Conservation (phyloP, 2,329 filamentous ascomycete genomes). For the Sporothrix dimorphospora region DNA sequence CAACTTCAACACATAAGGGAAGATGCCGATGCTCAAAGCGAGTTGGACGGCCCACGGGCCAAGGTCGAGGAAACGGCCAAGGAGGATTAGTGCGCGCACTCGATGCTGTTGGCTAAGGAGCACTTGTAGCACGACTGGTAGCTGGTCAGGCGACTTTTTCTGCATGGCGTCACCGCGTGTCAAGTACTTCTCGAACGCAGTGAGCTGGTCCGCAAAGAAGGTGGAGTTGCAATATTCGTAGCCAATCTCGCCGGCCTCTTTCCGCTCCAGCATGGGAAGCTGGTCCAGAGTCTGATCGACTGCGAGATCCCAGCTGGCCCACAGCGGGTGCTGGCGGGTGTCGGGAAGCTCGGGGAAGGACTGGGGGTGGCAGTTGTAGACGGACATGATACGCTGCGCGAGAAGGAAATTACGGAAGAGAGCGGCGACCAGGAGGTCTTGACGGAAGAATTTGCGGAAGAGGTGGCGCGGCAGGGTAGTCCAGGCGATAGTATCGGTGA, state of each 20-base stretch:
- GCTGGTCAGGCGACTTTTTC: constrained; percentile 87
- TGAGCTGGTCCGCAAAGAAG: constrained; percentile 96
- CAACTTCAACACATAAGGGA: constrained; percentile 97
- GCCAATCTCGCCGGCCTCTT: constrained; percentile 70
- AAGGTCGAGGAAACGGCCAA: constrained; percentile 91
- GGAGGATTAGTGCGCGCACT: constrained; percentile 83
- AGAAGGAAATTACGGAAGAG: constrained; percentile 95
- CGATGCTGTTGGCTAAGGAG: constrained; percentile 94
- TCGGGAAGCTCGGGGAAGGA: constrained; percentile 91
- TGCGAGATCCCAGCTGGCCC: constrained; percentile 97
- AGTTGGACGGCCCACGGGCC: constrained; percentile 99
- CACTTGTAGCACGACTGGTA: constrained; percentile 94
- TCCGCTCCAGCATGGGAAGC: constrained; percentile 81
- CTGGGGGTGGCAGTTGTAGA: constrained; percentile 93
- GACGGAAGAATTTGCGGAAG: constrained; percentile 95
- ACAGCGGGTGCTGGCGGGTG: constrained; percentile 91
- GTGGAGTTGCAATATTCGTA: constrained; percentile 94
- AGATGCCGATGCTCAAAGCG: constrained; percentile 95
- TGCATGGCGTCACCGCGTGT: constrained; percentile 77
- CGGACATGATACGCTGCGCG: constrained; percentile 92
- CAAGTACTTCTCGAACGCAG: constrained; percentile 95
- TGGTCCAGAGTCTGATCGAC: constrained; percentile 94
- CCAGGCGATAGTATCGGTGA: constrained; percentile 98
- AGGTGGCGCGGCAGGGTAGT: constrained; percentile 86
- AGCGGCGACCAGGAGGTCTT: constrained; percentile 98